Conservation (phyloP, 192 early-diverging fungal species). For the Phlyctochytrium bullatum region DNA sequence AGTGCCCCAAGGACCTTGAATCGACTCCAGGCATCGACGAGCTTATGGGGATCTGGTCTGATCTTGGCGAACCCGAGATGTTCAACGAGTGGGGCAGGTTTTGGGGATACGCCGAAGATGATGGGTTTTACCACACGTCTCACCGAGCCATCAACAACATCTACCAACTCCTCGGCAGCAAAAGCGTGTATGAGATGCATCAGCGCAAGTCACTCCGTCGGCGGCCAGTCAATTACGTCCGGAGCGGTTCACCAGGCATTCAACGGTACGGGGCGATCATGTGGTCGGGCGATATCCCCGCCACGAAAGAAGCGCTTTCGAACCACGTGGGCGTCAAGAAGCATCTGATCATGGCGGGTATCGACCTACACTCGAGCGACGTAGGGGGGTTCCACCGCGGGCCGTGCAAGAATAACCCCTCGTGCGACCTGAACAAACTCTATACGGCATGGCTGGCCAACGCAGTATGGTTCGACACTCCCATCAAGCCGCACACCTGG, state of each 20-base stretch:
- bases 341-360: conserved; percentile 19
- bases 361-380: conserved; percentile 17
- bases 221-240: conserved; percentile 8
- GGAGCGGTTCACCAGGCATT: conserved; percentile 17
- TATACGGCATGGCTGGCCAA: conserved; percentile 16
- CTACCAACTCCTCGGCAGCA: conserved; percentile 18
- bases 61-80: conserved; percentile 22
- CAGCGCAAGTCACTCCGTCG: conserved; percentile 11
- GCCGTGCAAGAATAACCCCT: background rate
- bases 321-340: conserved; percentile 19
- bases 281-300: conserved; percentile 20
- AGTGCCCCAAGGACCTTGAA: conserved; percentile 1
- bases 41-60: conserved; percentile 14
- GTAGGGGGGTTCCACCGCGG: conserved; percentile 21
- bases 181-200: conserved; percentile 10
- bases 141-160: conserved; percentile 18
- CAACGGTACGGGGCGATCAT: conserved; percentile 18
- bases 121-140: conserved; percentile 11
- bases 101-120: conserved; percentile 13
- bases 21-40: conserved; percentile 5
- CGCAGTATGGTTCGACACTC: conserved; percentile 20
- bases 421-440: background rate
- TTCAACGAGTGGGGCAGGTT: conserved; percentile 11
- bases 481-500: conserved; percentile 14
- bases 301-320: conserved; percentile 1